Evolutionary conservation across 352 stramenopile species (phyloP), one percentile per base, ranked within the genome.

Genomic region (Poterioochromonas sp.): DNA sequence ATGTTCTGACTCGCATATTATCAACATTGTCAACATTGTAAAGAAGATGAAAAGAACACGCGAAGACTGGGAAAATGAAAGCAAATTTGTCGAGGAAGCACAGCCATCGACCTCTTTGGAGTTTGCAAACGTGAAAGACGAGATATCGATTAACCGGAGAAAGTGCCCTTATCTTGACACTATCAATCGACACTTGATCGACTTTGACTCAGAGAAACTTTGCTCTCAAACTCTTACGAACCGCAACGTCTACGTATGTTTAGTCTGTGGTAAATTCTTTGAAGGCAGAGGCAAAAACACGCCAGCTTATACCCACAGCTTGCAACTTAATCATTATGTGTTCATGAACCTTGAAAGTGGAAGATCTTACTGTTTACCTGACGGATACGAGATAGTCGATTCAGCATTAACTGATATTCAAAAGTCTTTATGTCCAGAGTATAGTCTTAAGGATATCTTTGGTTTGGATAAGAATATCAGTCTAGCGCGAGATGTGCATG

Each of bases 201-300:
- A 99, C 83, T 99, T 99, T 84, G 95, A 99, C 86, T 98, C 98
- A 76, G 93, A 98, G 84, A 98, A 97, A 79, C 87, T 96, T 0
- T 98, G 96, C 87, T 97, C 90, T 65, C 85, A 98, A 44, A 96
- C 91, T 32, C 86, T 99, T 41, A 93, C 89, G 29, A 94, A 97
- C 79, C 88, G 97, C 54, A 97, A 99, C 84, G 94, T 99, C 34
- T 99, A 99, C 84, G 90, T 88, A 29, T 99, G 96, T 84, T 88
- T 99, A 12, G 94, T 99, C 22, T 99, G 96, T 81, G 96, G 96
- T 77, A 98, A 98, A 81, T 99, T 96, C 85, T 98, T 99, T 82
- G 91, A 97, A 54, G 96, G 95, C 89, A 81, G 92, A 87, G 80
- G 89, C 89, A 82, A 86, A 90, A 84, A 90, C 83, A 85, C 87